Evolutionary conservation across 495 filamentous ascomycete genomes (phyloP), one percentile per base, ranked within the genome.

Genomic region (Acidomyces sp.): DNA sequence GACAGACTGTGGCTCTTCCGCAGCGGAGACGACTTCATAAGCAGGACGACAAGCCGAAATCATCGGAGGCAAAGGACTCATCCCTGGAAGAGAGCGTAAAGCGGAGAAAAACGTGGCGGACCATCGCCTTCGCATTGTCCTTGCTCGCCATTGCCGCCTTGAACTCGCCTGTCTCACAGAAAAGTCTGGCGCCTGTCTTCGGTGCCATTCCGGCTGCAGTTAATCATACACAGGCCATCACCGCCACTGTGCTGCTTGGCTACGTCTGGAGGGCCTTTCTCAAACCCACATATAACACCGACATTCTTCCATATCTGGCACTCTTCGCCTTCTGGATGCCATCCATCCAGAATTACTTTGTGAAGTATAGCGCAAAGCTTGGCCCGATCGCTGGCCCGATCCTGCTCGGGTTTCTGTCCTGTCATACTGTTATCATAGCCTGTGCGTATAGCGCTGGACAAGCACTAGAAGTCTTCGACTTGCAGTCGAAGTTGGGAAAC

Each of bases 161-260:
- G 32, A 80, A 72, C 45, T 82, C 84, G 16, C 76, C 75, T 39
- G 72, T 84, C 38, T 90, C 84, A 18, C 68, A 80, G 49, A 63
- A 84, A 45, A 74, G 69, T 4, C 61, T 96, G 24, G 78, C 82
- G 16, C 90, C 88, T 2, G 80, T 87, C 16, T 96, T 92, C 62
- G 88, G 88, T 17, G 71, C 77, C 12, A 77, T 85, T 17, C 78
- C 88, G 7, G 58, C 84, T 1, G 69, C 73, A 9, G 67, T 78
- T 51, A 79, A 78, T 59, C 86, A 93, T 56, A 56, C 64, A 37
- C 69, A 73, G 51, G 67, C 81, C 15, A 67, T 82, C 31, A 72
- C 70, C 42, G 60, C 70, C 6, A 77, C 70, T 28, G 70, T 75
- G 32, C 72, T 79, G 20, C 59, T 39, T 72, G 80, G 43, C 80